Evolutionary conservation across 2,329 filamentous ascomycete species (phyloP), one percentile per base, ranked within the genome.

Genomic region (Colletotrichum orbiculare): DNA sequence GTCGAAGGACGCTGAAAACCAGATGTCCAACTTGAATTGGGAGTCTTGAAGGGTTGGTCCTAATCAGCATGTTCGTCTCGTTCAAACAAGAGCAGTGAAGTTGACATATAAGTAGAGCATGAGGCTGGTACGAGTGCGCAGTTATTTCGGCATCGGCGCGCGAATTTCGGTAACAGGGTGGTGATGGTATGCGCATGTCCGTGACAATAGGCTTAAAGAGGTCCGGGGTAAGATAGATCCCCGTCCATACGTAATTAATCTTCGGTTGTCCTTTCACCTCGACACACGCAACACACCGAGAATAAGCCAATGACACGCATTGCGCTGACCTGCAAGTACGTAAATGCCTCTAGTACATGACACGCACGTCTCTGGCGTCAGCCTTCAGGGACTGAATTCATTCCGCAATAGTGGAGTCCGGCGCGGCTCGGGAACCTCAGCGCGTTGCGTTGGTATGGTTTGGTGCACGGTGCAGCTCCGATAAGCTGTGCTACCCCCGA

Each of bases 401-500:
- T 5, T 25, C 25, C 25, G 25, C 25, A 5, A 25, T 25, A 25
- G 61, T 60, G 61, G 55, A 49, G 61, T 60, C 48, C 54, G 47
- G 46, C 60, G 47, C 41, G 54, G 60, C 60, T 64, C 55, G 48
- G 61, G 49, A 60, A 60, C 55, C 53, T 47, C 25, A 25, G 25
- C 25, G 17, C 17, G 17, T 17, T 17, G 17, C 17, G 17, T 17
- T 17, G 17, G 17, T 17, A 17, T 3, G 54, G 54, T 34, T 46
- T 48, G 54, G 25, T 57, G 38, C 46, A 50, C 25, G 15, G 17
- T 45, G 33, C 53, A 46, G 46, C n/a, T 9, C 38, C 62, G 62
- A 61, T 65, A 65, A 65, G 62, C 17, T 55, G 49, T 35, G 37
- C 33, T 35, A 55, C 55, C 54, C 34, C 43, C 52, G 58, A 66